Conservation (phyloP, 208 protist species). For the Crithidia fasciculata region DNA sequence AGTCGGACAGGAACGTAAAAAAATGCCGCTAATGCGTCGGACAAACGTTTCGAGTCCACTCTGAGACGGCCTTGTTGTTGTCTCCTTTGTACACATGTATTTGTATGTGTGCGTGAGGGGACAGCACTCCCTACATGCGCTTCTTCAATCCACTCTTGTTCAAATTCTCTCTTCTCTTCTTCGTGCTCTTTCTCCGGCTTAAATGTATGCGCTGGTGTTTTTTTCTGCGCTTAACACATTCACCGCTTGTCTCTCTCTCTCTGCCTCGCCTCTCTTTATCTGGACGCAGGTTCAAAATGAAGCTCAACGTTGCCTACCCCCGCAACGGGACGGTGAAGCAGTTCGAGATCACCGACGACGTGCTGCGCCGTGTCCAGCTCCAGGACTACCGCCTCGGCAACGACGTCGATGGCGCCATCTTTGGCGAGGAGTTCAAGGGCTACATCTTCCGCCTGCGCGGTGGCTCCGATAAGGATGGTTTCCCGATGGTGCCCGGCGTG, state of each 20-base stretch:
- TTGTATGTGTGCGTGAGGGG: too few relatives aligned
- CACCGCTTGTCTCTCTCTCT: background rate
- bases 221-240: slow-evolving; percentile 1
- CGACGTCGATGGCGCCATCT: slow-evolving; percentile 82
- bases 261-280: slow-evolving; percentile 22
- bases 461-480: slow-evolving; percentile 99
- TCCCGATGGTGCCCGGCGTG: slow-evolving; percentile 99
- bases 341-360: slow-evolving; percentile 87
- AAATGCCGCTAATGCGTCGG: too few relatives aligned
- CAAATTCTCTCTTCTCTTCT: slow-evolving; percentile 14
- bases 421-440: slow-evolving; percentile 88
- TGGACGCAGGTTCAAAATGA: slow-evolving; percentile 27
- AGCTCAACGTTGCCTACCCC: slow-evolving; percentile 91
- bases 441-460: slow-evolving; percentile 99
- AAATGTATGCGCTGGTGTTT: slow-evolving; percentile 1
- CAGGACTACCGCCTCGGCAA: slow-evolving; percentile 88
- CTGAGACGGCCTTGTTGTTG: too few relatives aligned
- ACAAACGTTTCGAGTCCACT: too few relatives aligned
- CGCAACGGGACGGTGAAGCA: slow-evolving; percentile 90
- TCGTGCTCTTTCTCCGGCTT: slow-evolving; percentile 17
- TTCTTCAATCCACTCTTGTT: slow-evolving; percentile 10
- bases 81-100: too few relatives aligned
- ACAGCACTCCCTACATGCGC: background rate
- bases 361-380: slow-evolving; percentile 82
- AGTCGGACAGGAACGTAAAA: too few relatives aligned